Evolutionary conservation across 768 basidiomycete genomes (phyloP).

Genomic region (Trametes gibbosa): DNA sequence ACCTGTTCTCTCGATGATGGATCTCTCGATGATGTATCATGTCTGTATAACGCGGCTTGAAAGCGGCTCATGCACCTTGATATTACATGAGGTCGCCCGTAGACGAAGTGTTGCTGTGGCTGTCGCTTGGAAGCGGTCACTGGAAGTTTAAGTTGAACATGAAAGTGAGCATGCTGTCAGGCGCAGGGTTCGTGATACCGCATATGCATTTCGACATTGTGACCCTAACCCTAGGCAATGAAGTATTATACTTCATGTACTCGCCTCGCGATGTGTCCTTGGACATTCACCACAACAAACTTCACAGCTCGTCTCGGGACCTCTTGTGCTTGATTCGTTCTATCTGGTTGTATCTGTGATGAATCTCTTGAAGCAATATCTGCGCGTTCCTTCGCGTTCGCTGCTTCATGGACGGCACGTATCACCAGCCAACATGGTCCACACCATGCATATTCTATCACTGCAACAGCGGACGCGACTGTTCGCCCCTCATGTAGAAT

Average conservation of each 20-base stretch:
- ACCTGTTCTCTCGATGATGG: no score
- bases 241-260: not conserved
- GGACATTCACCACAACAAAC: not conserved
- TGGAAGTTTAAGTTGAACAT: no score
- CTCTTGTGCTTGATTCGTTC: no score
- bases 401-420: not conserved
- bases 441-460: not conserved
- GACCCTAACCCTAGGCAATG: slow-evolving; percentile 3
- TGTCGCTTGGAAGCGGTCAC: no score
- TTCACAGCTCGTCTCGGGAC: no score
- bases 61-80: no score
- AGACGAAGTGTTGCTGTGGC: no score
- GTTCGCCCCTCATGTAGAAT: no score
- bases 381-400: not conserved
- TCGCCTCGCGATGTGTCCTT: not conserved
- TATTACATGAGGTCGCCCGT: no score
- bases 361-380: not conserved
- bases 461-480: not conserved
- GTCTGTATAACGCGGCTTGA: no score
- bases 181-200: not conserved
- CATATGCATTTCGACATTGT: not conserved
- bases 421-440: not conserved
- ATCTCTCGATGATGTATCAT: no score
- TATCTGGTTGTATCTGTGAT: not conserved
- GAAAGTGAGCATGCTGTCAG: no score